phyloP scores from a whole-genome alignment of 371 early-diverging fungal species.

The Circinella umbellata region DNA sequence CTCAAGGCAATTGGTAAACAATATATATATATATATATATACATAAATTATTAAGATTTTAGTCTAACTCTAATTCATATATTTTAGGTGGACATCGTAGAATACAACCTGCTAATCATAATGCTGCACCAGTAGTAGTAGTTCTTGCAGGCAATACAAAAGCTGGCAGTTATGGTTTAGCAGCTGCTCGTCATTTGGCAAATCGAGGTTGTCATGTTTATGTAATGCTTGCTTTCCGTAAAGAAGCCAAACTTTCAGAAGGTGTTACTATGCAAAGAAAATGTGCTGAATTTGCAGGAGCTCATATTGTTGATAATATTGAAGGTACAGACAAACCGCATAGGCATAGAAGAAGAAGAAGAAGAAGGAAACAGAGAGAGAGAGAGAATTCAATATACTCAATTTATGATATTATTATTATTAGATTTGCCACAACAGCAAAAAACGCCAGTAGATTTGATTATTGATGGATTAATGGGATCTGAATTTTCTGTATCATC shows the following conservation, averaged over 20 bases:
- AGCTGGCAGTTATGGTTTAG: slow-evolving; percentile 75
- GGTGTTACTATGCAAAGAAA: slow-evolving; percentile 26
- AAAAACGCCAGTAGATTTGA: slow-evolving; percentile 74
- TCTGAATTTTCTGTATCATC: slow-evolving; percentile 58
- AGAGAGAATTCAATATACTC: too few relatives aligned
- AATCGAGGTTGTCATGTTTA: slow-evolving; percentile 78
- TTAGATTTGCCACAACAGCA: slow-evolving; percentile 54
- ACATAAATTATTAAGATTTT: neutral
- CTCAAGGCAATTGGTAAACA: slow-evolving; percentile 60
- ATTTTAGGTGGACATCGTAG: slow-evolving; percentile 69
- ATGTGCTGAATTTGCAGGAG: slow-evolving; percentile 40
- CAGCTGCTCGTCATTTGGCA: slow-evolving; percentile 78
- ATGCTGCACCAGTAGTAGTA: slow-evolving; percentile 73
- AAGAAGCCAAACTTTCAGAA: slow-evolving; percentile 28
- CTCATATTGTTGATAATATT: slow-evolving; percentile 28
- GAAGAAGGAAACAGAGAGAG: too few relatives aligned
- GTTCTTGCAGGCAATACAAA: slow-evolving; percentile 79
- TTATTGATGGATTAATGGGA: slow-evolving; percentile 80
- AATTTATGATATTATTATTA: neutral
- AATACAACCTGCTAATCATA: slow-evolving; percentile 76
- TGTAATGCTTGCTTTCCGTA: slow-evolving; percentile 58
- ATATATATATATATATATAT: slow-evolving; percentile 26
- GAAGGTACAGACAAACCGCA: too few relatives aligned
- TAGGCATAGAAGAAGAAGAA: too few relatives aligned
- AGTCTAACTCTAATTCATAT: too few relatives aligned